Conservation (phyloP, 345 rosid species). For the Acer campestre region DNA sequence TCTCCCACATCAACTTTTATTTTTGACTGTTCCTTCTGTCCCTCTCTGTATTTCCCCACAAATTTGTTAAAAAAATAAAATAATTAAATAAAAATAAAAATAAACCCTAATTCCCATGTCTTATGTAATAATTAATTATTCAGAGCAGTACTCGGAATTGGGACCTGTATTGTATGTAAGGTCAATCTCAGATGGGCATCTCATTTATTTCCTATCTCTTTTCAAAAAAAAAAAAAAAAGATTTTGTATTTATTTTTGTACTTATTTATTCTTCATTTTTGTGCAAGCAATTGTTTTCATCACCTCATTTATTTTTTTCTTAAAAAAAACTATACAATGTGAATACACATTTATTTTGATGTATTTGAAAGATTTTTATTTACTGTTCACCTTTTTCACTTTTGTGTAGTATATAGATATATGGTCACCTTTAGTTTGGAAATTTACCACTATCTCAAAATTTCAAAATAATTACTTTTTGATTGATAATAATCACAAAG, state of each 20-base stretch:
- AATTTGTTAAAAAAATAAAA: constrained; percentile 9
- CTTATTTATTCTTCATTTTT: background rate
- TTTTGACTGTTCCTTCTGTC: constrained; percentile 38
- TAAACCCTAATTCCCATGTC: constrained; percentile 29
- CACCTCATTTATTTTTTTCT: background rate
- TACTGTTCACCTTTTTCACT: no score
- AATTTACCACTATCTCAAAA: no score
- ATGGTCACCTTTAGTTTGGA: no score
- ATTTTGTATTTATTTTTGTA: background rate
- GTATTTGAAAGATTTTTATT: no score
- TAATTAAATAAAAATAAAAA: constrained; percentile 6
- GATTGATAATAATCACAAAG: no score
- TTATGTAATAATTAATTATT: constrained; percentile 28
- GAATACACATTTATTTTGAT: background rate
- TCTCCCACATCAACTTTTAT: constrained; percentile 13
- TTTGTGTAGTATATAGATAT: no score
- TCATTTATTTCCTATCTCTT: constrained; percentile 13
- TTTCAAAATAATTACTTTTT: no score
- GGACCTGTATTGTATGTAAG: constrained; percentile 39
- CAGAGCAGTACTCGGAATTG: constrained; percentile 24
- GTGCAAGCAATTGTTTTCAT: background rate
- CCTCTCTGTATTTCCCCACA: constrained; percentile 1
- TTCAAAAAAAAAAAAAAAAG: background rate
- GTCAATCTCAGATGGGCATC: constrained; percentile 51
- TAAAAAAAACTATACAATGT: background rate